These are phyloP conservation scores for Phyllosticta citriasiana DNA, from an alignment of 2,329 filamentous ascomycete species.

Conservation along the genomic window DNA sequence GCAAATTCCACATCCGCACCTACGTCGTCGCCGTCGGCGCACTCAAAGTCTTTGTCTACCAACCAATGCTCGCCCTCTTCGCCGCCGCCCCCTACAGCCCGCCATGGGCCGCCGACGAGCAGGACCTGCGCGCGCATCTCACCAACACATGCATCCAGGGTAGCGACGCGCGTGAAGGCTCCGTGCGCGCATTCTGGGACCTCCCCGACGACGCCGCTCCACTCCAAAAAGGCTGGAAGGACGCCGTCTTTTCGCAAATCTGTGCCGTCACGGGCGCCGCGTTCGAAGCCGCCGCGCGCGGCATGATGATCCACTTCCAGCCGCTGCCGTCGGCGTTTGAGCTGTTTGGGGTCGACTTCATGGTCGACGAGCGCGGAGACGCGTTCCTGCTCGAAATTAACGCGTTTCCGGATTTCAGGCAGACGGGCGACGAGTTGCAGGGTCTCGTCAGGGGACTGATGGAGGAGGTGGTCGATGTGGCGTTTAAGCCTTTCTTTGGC, in stretches of 20 bases:
- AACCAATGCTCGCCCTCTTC: constrained; percentile 86
- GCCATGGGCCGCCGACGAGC: constrained; percentile 40
- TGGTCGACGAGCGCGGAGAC: constrained; percentile 57
- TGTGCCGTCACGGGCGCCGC: constrained; percentile 61
- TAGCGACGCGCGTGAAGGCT: constrained; percentile 44
- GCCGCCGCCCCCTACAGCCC: constrained; percentile 62
- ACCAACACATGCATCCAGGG: constrained; percentile 93
- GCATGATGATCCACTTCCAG: constrained; percentile 87
- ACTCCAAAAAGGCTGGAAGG: constrained; percentile 37
- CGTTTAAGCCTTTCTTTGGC: constrained; percentile 59
- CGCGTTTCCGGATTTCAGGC: constrained; percentile 89
- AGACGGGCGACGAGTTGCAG: constrained; percentile 70
- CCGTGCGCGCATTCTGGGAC: constrained; percentile 66
- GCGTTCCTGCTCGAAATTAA: constrained; percentile 86
- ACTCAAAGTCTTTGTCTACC: constrained; percentile 77
- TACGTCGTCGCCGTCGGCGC: constrained; percentile 78
- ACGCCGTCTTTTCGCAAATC: constrained; percentile 63
- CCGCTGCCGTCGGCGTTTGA: constrained; percentile 82
- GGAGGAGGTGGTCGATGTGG: constrained; percentile 58
- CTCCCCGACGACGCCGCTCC: constrained; percentile 34
- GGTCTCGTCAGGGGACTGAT: constrained; percentile 68
- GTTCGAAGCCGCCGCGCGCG: constrained; percentile 77
- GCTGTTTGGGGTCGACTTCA: constrained; percentile 81
- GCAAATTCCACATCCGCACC: constrained; percentile 91
- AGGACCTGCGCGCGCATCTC: constrained; percentile 63